Evolutionary conservation across 306 rosid species (phyloP).

Genomic region (Ammopiptanthus mongolicus): DNA sequence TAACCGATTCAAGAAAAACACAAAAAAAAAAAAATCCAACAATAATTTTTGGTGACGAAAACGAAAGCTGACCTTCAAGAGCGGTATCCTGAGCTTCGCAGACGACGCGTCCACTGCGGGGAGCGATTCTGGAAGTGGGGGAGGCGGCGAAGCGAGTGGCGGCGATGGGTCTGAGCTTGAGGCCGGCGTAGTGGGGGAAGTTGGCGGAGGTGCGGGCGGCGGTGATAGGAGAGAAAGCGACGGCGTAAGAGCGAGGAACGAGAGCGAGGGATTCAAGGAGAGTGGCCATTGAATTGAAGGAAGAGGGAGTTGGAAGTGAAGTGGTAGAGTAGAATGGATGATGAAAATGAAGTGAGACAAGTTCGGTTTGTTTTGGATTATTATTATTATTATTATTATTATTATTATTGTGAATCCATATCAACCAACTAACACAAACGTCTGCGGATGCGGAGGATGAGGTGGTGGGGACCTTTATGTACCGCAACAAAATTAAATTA

Average conservation of each 20-base stretch:
- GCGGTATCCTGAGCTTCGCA: slow-evolving; percentile 73
- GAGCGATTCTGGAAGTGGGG: slow-evolving; percentile 3
- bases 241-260: slow-evolving; percentile 46
- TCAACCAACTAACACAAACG: not conserved
- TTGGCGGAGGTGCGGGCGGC: slow-evolving; percentile 15
- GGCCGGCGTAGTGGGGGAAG: slow-evolving; percentile 41
- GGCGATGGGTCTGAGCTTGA: slow-evolving; percentile 32
- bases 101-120: slow-evolving; percentile 30
- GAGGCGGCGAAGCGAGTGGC: slow-evolving; percentile 24
- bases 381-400: too few relatives aligned
- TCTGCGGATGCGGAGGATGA: not conserved
- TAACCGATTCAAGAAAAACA: not conserved
- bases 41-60: not conserved
- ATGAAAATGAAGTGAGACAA: not conserved
- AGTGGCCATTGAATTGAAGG: slow-evolving; percentile 55
- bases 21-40: not conserved
- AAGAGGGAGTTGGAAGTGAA: not conserved
- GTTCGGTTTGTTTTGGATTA: not conserved
- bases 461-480: not conserved
- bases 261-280: slow-evolving; percentile 43
- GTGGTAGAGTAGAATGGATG: not conserved
- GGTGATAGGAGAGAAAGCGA: slow-evolving; percentile 26
- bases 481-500: too few relatives aligned
- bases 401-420: not conserved
- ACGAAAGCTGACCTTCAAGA: slow-evolving; percentile 35